Evolutionary conservation across 192 early-diverging fungal genomes (phyloP), one percentile per base, ranked within the genome.

Genomic region (Chytriomyces confervae): DNA sequence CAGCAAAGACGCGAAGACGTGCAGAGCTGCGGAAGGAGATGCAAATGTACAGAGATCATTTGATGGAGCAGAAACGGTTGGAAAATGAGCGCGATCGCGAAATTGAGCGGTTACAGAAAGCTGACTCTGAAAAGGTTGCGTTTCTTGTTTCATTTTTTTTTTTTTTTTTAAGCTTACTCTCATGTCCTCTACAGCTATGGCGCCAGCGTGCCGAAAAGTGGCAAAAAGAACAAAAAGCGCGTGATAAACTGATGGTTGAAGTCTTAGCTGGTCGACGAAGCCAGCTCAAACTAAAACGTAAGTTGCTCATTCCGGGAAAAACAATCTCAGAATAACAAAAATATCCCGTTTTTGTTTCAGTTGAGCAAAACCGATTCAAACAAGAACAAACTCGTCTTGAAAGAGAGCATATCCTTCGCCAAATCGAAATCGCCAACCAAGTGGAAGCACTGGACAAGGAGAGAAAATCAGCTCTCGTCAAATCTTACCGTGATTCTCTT

Each of bases 241-340:
- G 87, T 29, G 86, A 89, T 72, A 70, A 70, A 44, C 69, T 89
- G 6, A 89, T 89, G 87, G 60, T 81, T 50, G 86, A 87, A 60
- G 87, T 89, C 20, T 65, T 89, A 0, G 69, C 71, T 6, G 83
- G 79, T 7, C 76, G 87, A 20, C 69, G 84, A 60, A 77, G 84
- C 72, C 87, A 89, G 66, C 76, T 89, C 9, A 24, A 82, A 43
- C 53, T 76, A 69, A 69, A 81, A 18, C 13, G 86, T 85, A 50
- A 66, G 84, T 81, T 11, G 8, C 71, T 7, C 27, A n/a, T 20
- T 5, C 16, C 18, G 2, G 2, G 24, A 27, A 27, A 27, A 27
- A 27, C 24, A 27, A 27, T 27, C 24, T 6, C 24, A 11, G n/a
- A 11, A 63, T 36, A 36, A 36, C 36, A 0, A 36, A 2, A 36